Conservation (phyloP, 441 rosid species). For the Corymbia calophylla region DNA sequence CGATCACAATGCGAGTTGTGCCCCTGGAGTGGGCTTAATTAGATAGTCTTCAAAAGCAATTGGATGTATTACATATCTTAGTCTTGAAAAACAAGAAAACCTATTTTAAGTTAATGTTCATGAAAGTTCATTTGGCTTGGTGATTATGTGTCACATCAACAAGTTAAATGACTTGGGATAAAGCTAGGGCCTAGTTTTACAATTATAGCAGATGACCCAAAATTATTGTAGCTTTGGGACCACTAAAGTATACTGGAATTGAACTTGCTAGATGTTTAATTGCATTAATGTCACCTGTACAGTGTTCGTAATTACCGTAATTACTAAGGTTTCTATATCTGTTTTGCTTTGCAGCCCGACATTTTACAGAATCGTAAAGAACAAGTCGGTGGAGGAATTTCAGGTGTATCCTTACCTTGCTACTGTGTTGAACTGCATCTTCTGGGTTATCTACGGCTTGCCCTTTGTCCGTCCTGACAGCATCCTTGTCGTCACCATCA, state of each 20-base stretch:
- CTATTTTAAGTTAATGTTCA: neutral
- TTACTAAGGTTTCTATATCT: neutral
- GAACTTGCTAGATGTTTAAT: neutral
- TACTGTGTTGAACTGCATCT: constrained; percentile 50
- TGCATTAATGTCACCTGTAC: no score
- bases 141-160: neutral
- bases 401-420: constrained; percentile 51
- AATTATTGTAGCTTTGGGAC: neutral
- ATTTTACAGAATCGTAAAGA: constrained; percentile 36
- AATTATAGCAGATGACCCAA: neutral
- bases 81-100: neutral
- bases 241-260: neutral
- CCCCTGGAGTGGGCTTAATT: neutral
- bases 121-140: neutral
- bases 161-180: neutral
- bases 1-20: neutral
- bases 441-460: constrained; percentile 67
- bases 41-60: neutral
- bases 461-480: constrained; percentile 64
- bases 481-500: constrained; percentile 59
- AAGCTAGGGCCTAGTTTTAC: neutral
- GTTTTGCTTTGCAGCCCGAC: constrained; percentile 37
- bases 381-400: constrained; percentile 64
- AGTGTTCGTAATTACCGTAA: neutral
- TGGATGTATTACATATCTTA: neutral